Conservation (phyloP, 495 filamentous ascomycete species). For the Glutinoglossum americanum region DNA sequence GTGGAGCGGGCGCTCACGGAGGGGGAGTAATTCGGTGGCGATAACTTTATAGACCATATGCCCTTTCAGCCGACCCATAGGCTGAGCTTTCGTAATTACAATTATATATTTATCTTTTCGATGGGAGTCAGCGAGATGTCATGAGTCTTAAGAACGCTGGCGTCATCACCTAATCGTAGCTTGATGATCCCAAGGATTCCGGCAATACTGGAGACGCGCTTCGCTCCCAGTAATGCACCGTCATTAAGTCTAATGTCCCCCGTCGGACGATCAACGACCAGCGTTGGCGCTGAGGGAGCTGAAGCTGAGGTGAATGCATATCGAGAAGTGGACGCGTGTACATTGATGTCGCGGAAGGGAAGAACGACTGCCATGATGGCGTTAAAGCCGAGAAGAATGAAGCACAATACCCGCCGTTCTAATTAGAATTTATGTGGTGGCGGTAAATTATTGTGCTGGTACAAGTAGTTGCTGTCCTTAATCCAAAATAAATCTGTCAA, state of each 20-base stretch:
- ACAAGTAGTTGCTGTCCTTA: too few relatives aligned
- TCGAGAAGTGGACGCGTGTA: slow-evolving; percentile 71
- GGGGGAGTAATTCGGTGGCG: slow-evolving; percentile 78
- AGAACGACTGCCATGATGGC: slow-evolving; percentile 34
- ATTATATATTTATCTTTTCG: slow-evolving; percentile 82
- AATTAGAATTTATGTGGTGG: neutral
- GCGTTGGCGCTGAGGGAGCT: slow-evolving; percentile 62
- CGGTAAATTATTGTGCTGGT: neutral
- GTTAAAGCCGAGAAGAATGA: slow-evolving; percentile 6
- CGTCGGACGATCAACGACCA: slow-evolving; percentile 80
- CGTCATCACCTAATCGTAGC: slow-evolving; percentile 55
- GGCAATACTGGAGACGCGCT: slow-evolving; percentile 78
- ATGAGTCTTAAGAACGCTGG: neutral
- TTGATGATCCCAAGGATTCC: slow-evolving; percentile 85
- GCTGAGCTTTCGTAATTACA: slow-evolving; percentile 82
- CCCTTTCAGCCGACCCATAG: slow-evolving; percentile 73
- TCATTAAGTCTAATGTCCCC: slow-evolving; percentile 74
- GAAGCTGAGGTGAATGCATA: slow-evolving; percentile 96
- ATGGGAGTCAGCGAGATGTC: slow-evolving; percentile 6
- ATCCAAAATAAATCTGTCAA: neutral
- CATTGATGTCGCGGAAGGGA: slow-evolving; percentile 89
- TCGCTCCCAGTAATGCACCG: slow-evolving; percentile 46
- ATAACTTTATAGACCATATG: slow-evolving; percentile 86
- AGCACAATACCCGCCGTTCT: neutral
- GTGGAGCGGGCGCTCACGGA: slow-evolving; percentile 76